phyloP scores from a whole-genome alignment of 2,329 filamentous ascomycete genomes.

The Colletotrichum horii region DNA sequence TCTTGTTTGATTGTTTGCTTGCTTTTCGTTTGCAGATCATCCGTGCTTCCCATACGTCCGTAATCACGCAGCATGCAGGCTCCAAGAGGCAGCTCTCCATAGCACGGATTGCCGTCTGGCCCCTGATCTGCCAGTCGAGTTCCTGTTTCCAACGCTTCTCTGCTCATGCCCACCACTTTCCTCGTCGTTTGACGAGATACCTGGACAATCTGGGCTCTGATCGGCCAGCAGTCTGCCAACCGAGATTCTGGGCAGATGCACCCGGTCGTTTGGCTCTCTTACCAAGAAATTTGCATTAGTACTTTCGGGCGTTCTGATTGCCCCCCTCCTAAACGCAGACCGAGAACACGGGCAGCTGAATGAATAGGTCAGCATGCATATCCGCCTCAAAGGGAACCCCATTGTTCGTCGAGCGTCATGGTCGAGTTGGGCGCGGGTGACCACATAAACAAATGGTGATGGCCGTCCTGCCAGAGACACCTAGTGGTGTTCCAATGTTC shows the following conservation, averaged over 20 bases:
- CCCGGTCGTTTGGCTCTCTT: background rate
- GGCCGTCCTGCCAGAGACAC: background rate
- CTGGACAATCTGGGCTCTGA: background rate
- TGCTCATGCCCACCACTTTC: background rate
- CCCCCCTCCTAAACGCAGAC: background rate
- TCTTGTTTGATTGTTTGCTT: background rate
- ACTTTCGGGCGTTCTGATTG: background rate
- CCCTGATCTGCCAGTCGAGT: background rate
- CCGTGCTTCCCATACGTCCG: background rate
- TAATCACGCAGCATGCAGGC: background rate
- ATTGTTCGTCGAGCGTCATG: background rate
- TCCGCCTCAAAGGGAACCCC: background rate
- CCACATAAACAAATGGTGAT: background rate
- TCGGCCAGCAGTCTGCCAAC: background rate
- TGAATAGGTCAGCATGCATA: background rate
- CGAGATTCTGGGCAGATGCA: background rate
- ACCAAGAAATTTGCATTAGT: background rate
- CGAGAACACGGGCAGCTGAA: background rate
- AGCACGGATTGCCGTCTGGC: background rate
- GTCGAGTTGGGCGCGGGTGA: background rate
- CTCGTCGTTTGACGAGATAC: background rate
- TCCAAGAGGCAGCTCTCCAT: background rate
- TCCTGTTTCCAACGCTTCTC: background rate
- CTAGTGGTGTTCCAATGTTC: background rate
- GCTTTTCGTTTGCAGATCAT: background rate